Conservation (phyloP, 2,329 filamentous ascomycete genomes). For the Lecanicillium sp. region DNA sequence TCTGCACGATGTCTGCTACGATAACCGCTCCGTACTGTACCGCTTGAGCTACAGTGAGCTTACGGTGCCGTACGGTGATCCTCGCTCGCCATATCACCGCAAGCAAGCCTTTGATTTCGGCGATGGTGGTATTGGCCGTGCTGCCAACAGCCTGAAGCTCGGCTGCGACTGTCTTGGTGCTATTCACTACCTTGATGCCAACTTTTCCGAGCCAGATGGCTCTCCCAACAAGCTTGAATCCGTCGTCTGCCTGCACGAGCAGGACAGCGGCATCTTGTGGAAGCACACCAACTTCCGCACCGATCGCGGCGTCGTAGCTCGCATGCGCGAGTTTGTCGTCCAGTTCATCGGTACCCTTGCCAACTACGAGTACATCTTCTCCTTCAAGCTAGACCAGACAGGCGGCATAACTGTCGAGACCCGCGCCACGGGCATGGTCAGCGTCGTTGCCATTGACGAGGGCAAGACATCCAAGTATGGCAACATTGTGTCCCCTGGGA, state of each 20-base stretch:
- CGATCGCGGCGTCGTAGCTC: slow-evolving; percentile 48
- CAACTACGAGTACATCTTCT: slow-evolving; percentile 59
- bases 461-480: slow-evolving; percentile 45
- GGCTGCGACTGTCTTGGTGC: slow-evolving; percentile 64
- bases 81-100: slow-evolving; percentile 54
- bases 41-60: slow-evolving; percentile 61
- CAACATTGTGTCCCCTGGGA: slow-evolving; percentile 54
- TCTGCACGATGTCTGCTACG: slow-evolving; percentile 61
- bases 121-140: slow-evolving; percentile 57
- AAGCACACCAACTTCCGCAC: slow-evolving; percentile 67
- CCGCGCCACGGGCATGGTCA: slow-evolving; percentile 58
- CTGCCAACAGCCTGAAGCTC: slow-evolving; percentile 58
- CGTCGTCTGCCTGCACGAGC: slow-evolving; percentile 61
- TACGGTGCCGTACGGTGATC: slow-evolving; percentile 61
- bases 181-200: slow-evolving; percentile 55
- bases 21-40: slow-evolving; percentile 57
- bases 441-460: slow-evolving; percentile 49
- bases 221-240: slow-evolving; percentile 43
- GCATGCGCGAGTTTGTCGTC: slow-evolving; percentile 54
- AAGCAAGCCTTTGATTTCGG: slow-evolving; percentile 69
- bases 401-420: slow-evolving; percentile 54
- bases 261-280: slow-evolving; percentile 63
- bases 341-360: slow-evolving; percentile 62
- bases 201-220: slow-evolving; percentile 45
- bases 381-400: slow-evolving; percentile 50